These are phyloP conservation scores for Chenopodium album DNA, from an alignment of 148 eudicot genomes.

Conservation along the genomic window DNA sequence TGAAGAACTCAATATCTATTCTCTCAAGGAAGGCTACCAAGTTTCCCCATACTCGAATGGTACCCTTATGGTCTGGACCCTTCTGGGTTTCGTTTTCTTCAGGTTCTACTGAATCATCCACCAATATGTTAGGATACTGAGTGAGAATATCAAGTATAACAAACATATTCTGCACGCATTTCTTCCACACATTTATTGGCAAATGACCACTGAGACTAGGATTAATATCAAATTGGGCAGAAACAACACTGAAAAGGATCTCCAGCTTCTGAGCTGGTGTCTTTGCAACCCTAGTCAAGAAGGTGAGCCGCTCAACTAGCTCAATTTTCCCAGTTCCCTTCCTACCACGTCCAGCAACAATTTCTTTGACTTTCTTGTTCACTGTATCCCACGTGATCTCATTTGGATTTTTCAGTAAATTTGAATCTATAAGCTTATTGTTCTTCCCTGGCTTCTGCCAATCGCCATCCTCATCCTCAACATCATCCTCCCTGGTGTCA, in stretches of 20 bases:
- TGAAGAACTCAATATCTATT: slow-evolving; percentile 80
- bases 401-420: slow-evolving; percentile 48
- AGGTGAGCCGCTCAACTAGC: slow-evolving; percentile 89
- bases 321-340: slow-evolving; percentile 87
- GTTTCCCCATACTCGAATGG: slow-evolving; percentile 86
- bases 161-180: slow-evolving; percentile 80
- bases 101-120: slow-evolving; percentile 77
- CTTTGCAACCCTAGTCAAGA: slow-evolving; percentile 85
- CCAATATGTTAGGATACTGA: slow-evolving; percentile 69
- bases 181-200: slow-evolving; percentile 86
- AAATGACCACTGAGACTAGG: slow-evolving; percentile 75
- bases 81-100: slow-evolving; percentile 87
- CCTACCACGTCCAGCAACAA: slow-evolving; percentile 76
- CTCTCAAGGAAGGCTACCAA: slow-evolving; percentile 85
- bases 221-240: slow-evolving; percentile 90
- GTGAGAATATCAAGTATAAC: slow-evolving; percentile 65
- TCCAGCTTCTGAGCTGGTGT: slow-evolving; percentile 96
- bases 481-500: background rate
- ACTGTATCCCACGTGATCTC: slow-evolving; percentile 74
- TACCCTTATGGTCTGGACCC: slow-evolving; percentile 64
- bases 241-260: slow-evolving; percentile 74
- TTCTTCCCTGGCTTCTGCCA: slow-evolving; percentile 43
- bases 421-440: slow-evolving; percentile 59
- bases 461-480: slow-evolving; percentile 30
- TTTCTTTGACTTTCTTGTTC: slow-evolving; percentile 82